These are phyloP conservation scores for Tuber calosporum DNA, from an alignment of 495 filamentous ascomycete genomes.

Conservation along the genomic window DNA sequence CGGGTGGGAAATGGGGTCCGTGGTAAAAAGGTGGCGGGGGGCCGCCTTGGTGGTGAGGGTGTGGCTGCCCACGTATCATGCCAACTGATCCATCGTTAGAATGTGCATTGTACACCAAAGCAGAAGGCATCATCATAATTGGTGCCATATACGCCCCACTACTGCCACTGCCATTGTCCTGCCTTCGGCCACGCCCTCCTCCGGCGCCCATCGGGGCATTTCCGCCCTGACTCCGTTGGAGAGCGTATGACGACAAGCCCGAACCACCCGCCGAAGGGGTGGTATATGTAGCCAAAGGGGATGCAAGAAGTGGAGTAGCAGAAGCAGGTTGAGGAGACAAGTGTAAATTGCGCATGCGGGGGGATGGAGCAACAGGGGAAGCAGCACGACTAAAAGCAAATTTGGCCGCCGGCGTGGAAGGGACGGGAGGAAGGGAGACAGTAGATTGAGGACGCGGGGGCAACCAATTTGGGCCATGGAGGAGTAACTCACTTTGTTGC, in stretches of 20 bases:
- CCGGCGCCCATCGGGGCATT: conserved; percentile 24
- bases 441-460: conserved; percentile 40
- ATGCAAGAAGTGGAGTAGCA: conserved; percentile 31
- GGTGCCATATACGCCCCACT: conserved; percentile 20
- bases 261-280: conserved; percentile 26
- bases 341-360: conserved; percentile 26
- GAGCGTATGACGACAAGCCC: conserved; percentile 34
- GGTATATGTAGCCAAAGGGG: conserved; percentile 30
- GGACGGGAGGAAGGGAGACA: conserved; percentile 27
- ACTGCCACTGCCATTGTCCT: conserved; percentile 11
- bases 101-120: conserved; percentile 28
- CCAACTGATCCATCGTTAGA: conserved; percentile 42
- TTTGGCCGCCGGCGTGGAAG: conserved; percentile 20
- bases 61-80: conserved; percentile 41
- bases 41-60: conserved; percentile 36
- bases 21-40: conserved; percentile 35
- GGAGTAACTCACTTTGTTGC: conserved; percentile 42
- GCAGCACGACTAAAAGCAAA: conserved; percentile 27
- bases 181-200: conserved; percentile 14
- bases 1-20: conserved; percentile 31
- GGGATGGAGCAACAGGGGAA: conserved; percentile 32
- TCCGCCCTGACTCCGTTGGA: conserved; percentile 34
- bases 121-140: conserved; percentile 20
- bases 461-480: conserved; percentile 34
- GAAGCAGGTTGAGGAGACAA: conserved; percentile 27